Conservation (phyloP, 148 eudicot genomes). For the Tetragonia tetragonoides region DNA sequence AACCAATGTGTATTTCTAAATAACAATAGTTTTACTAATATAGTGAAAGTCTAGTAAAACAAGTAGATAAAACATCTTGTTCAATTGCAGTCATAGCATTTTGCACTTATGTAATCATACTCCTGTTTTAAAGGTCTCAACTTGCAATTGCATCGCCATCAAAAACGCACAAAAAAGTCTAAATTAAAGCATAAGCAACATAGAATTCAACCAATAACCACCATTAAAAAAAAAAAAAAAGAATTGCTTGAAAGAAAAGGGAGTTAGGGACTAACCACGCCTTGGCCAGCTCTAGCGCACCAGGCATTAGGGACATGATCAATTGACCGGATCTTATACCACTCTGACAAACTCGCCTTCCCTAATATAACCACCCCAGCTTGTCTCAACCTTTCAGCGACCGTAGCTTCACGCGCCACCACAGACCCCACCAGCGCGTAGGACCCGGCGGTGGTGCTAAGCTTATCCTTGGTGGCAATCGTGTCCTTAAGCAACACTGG, state of each 20-base stretch:
- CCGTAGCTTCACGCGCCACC: slow-evolving; percentile 59
- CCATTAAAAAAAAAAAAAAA: background rate
- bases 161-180: no score
- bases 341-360: slow-evolving; percentile 63
- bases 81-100: no score
- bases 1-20: no score
- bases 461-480: slow-evolving; percentile 45
- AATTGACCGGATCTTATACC: slow-evolving; percentile 50
- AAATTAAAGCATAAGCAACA: no score
- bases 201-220: background rate
- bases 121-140: no score
- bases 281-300: slow-evolving; percentile 65
- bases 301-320: slow-evolving; percentile 52
- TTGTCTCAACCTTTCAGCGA: slow-evolving; percentile 50
- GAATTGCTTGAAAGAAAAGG: background rate
- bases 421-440: slow-evolving; percentile 63
- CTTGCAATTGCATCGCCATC: no score
- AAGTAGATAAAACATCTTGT: no score
- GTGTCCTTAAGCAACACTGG: slow-evolving; percentile 72
- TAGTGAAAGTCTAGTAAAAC: no score
- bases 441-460: slow-evolving; percentile 71
- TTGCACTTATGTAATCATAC: no score
- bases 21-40: no score
- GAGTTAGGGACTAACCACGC: slow-evolving; percentile 30
- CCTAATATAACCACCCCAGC: slow-evolving; percentile 60